Base-by-base conservation (phyloP, 345 rosid species). In the Brassica nigra region DNA sequence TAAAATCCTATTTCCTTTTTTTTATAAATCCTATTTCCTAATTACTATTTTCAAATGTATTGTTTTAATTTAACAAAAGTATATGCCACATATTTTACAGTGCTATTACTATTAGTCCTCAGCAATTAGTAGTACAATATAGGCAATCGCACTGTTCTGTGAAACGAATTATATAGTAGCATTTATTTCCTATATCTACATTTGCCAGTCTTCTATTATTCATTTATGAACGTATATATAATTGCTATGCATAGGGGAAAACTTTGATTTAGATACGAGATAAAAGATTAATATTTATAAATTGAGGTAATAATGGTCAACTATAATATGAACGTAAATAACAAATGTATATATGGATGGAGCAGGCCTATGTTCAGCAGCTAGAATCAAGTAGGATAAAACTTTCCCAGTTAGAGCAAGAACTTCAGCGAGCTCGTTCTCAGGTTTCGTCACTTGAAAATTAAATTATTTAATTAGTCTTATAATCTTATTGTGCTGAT, bases 361-460 rank as follows among this genome's bases (percentile, higher is more conserved):
- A 62, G 81, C 86, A 95, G 99, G 99, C 97, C 57, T 95, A 95
- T 82, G 99, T 95, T 57, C 99, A 95, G 78, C 97, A 95, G 81
- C 89, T 95, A 80, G 99, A 95, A 83, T 69, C 98, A 10, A 91
- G 99, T 66, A 91, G 98, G 75, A 88, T 92, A 42, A 95, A 91
- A 85, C 93, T 95, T 57, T 71, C 87, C 67, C 99, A 95, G 80
- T 66, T 95, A 29, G 99, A 95, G 81, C 99, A 95, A 86, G 98
- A 95, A 55, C 96, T 95, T 76, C 99, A 95, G 59, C 85, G 99
- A 82, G 91, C 97, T 36, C 91, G 98, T 58, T 91, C 97, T 78
- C 96, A 92, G 99, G 99, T 91, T 65, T 65, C 12, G 12, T 39
- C 47, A 15, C 44, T 42, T 74, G 0, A 30, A 39, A 14, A 61